A percentile compares a stretch with the other conserved stretches of the same genome.
Conservation (phyloP, 441 rosid species). For the Pelargonium exstipulatum region DNA sequence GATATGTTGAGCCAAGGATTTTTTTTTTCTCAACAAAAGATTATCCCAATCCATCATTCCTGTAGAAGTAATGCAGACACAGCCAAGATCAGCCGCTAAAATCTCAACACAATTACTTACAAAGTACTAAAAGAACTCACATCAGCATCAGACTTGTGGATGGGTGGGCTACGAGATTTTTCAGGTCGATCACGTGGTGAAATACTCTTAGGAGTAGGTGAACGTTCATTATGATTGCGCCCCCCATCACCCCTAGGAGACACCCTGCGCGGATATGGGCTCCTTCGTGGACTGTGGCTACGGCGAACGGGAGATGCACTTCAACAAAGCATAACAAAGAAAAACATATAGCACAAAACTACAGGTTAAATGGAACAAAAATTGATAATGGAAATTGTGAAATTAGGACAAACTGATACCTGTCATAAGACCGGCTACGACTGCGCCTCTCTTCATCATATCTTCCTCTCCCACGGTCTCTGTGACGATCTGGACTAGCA, state of each 20-base stretch:
- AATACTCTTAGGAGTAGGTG: constrained; percentile 40
- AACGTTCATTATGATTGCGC: constrained; percentile 28
- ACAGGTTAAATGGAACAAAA: neutral
- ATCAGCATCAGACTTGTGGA: constrained; percentile 35
- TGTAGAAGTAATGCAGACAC: neutral
- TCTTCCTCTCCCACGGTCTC: constrained; percentile 43
- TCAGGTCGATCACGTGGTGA: constrained; percentile 37
- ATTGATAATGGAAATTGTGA: neutral
- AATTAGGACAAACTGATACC: constrained; percentile 31
- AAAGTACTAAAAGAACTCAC: constrained; percentile 30
- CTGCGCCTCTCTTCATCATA: constrained; percentile 54
- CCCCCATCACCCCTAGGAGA: constrained; percentile 38
- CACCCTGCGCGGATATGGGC: constrained; percentile 33
- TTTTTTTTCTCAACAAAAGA: neutral
- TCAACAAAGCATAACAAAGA: neutral
- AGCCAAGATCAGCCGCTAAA: neutral
- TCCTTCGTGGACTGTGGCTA: constrained; percentile 39
- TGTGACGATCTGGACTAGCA: constrained; percentile 45
- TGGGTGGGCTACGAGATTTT: constrained; percentile 43
- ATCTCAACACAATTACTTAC: neutral
- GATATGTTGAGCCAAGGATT: neutral
- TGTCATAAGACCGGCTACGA: constrained; percentile 44
- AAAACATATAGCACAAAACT: neutral
- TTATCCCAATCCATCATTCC: constrained; percentile 1
- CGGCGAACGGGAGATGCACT: constrained; percentile 51